Evolutionary conservation across 2,329 filamentous ascomycete genomes (phyloP).

Genomic region (Sporothrix schenckii): DNA sequence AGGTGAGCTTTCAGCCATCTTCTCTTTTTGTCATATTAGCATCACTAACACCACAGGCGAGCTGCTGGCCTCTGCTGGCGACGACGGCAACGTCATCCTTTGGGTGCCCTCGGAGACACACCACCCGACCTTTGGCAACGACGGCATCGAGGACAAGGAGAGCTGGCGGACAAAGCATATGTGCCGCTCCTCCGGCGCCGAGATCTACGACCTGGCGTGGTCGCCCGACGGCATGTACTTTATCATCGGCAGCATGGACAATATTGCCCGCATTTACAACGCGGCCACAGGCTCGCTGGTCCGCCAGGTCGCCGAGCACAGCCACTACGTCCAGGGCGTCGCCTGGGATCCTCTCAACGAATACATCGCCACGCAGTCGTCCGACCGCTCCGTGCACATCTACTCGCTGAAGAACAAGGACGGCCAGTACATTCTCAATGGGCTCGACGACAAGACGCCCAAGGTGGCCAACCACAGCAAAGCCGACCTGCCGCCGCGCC

Average conservation of each 20-base stretch:
- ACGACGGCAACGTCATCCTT: slow-evolving; percentile 94
- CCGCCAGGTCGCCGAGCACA: slow-evolving; percentile 94
- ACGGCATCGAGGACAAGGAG: slow-evolving; percentile 89
- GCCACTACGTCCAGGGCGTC: slow-evolving; percentile 97
- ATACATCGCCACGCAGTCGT: slow-evolving; percentile 97
- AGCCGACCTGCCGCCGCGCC: slow-evolving; percentile 88
- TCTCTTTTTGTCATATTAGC: background rate
- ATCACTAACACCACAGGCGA: slow-evolving; percentile 63
- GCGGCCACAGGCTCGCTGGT: slow-evolving; percentile 71
- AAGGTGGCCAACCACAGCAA: slow-evolving; percentile 77
- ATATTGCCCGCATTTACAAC: slow-evolving; percentile 95
- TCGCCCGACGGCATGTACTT: slow-evolving; percentile 96
- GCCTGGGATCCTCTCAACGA: slow-evolving; percentile 98
- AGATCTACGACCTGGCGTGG: slow-evolving; percentile 98
- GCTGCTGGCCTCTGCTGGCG: slow-evolving; percentile 89
- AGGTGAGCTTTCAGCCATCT: slow-evolving; percentile 58
- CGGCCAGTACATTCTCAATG: slow-evolving; percentile 80
- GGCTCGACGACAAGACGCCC: slow-evolving; percentile 66
- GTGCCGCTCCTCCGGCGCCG: slow-evolving; percentile 91
- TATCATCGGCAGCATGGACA: slow-evolving; percentile 99
- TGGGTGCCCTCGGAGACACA: slow-evolving; percentile 88
- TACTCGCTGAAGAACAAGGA: slow-evolving; percentile 97
- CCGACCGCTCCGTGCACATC: slow-evolving; percentile 95
- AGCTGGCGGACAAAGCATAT: slow-evolving; percentile 97
- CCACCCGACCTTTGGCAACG: slow-evolving; percentile 73